Base-by-base conservation (phyloP, 1,284 basidiomycete species). In the Sparassis latifolia region DNA sequence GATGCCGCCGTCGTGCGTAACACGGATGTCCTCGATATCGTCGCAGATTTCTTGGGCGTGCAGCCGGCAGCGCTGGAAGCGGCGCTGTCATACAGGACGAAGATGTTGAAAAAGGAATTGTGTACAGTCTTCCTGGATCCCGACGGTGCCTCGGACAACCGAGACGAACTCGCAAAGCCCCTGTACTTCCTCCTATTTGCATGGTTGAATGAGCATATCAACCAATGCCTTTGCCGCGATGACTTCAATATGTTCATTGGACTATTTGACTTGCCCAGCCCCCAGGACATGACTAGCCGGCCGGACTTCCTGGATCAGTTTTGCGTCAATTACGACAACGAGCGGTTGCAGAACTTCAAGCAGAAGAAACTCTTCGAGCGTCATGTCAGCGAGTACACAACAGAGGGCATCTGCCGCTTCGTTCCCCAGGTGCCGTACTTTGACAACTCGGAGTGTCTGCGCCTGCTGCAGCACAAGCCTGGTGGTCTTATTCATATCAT, bases 131-230 rank as follows among this genome's bases (percentile, higher is more conserved):
- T 99, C 69, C 82, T 99, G 47, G 93, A 98, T 64, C 84, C 91
- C 0, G 95, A 98, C 62, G 91, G 89, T 46, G 93, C 96, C 2
- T 87, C 91, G 0, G 84, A 88, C 61, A 96, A 97, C 62, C 78
- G 94, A 49, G 96, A 98, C 63, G 92, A 96, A 64, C 84, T 98
- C 38, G 92, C 94, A 12, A 89, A 93, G 64, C 89, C 89, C 0
- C 80, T 98, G 0, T 98, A 99, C 66, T 92, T 92, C 7, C 80
- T 99, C 2, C 79, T 99, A 12, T 99, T 99, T 64, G 85, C 92
- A 1, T 99, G 95, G 97, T 71, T 98, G 58, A 97, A 95, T 65
- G 96, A 99, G 67, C 82, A 92, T 64, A 86, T 99, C 72, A 98
- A 99, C 67, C 86, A 96, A 61, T 89, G 89, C 49, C 81, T 98